phyloP scores from a whole-genome alignment of 768 basidiomycete species.

The Boletus insuetus region DNA sequence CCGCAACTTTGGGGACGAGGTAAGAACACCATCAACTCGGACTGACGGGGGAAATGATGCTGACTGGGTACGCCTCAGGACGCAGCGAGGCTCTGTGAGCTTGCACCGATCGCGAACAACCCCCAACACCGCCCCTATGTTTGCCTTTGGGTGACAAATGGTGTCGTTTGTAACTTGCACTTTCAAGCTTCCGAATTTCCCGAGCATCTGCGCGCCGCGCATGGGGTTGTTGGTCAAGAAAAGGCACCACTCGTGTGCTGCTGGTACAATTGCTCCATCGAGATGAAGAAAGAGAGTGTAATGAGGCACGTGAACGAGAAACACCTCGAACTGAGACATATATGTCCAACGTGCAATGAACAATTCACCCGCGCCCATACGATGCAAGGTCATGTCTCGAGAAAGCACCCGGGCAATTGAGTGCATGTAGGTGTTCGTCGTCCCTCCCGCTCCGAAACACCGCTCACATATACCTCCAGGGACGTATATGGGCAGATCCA shows the following conservation, averaged over 20 bases:
- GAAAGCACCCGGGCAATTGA: conserved; percentile 9
- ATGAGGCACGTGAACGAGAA: conserved; percentile 25
- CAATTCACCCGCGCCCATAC: conserved; percentile 29
- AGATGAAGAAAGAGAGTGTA: conserved; percentile 30
- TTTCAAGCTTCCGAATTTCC: conserved; percentile 12
- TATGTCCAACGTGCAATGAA: conserved; percentile 19
- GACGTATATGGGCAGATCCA: not conserved
- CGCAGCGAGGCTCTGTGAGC: not conserved
- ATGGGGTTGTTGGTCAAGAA: conserved; percentile 21
- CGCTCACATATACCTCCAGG: not conserved
- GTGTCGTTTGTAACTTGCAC: not conserved
- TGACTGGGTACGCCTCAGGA: conserved; percentile 15
- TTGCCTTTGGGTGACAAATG: conserved; percentile 16
- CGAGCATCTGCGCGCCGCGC: conserved; percentile 20
- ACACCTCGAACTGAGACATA: conserved; percentile 18
- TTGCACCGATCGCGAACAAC: not conserved
- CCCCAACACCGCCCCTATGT: conserved; percentile 7
- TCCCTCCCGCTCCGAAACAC: not conserved
- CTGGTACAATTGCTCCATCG: conserved; percentile 17
- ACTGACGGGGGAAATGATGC: not conserved
- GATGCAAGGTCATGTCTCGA: conserved; percentile 9
- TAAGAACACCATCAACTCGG: not conserved
- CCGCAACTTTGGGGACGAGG: conserved; percentile 5
- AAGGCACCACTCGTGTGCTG: conserved; percentile 2
- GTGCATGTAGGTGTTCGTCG: not conserved